Evolutionary conservation across 2,329 filamentous ascomycete genomes (phyloP).

Genomic region (Colletotrichum noveboracense): DNA sequence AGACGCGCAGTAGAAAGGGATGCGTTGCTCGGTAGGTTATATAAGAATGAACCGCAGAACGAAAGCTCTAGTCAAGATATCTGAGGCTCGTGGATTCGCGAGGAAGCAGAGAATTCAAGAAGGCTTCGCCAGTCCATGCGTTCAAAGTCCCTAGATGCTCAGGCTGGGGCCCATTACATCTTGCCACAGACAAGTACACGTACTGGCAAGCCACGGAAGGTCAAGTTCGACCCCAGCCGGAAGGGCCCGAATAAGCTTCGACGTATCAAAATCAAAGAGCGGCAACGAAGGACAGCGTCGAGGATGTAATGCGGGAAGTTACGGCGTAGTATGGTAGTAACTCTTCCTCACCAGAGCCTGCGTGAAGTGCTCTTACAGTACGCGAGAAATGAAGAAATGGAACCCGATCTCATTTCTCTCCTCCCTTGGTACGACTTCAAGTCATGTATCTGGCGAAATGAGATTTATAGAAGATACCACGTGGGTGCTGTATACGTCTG

Average conservation of each 20-base stretch:
- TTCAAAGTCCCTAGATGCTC: too few species aligned
- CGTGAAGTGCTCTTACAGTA: rapidly evolving
- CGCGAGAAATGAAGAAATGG: neutral
- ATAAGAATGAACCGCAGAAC: rapidly evolving
- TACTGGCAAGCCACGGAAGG: neutral
- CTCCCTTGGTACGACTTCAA: rapidly evolving
- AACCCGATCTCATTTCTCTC: rapidly evolving
- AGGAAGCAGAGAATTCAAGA: too few species aligned
- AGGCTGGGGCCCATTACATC: neutral
- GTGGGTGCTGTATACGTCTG: neutral
- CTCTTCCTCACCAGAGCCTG: rapidly evolving
- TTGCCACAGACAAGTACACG: neutral
- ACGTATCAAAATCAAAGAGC: rapidly evolving
- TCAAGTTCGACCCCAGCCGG: rapidly evolving
- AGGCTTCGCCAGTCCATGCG: too few species aligned
- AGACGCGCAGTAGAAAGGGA: rapidly evolving
- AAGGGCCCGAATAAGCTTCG: rapidly evolving
- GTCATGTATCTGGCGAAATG: neutral
- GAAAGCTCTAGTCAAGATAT: neutral
- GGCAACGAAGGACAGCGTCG: rapidly evolving
- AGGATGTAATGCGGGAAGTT: rapidly evolving
- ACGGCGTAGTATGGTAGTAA: neutral
- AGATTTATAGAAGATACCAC: neutral
- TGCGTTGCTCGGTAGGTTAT: rapidly evolving
- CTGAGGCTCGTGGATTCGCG: too few species aligned